Evolutionary conservation across 768 basidiomycete genomes (phyloP).

Genomic region (Suillus brevipes): DNA sequence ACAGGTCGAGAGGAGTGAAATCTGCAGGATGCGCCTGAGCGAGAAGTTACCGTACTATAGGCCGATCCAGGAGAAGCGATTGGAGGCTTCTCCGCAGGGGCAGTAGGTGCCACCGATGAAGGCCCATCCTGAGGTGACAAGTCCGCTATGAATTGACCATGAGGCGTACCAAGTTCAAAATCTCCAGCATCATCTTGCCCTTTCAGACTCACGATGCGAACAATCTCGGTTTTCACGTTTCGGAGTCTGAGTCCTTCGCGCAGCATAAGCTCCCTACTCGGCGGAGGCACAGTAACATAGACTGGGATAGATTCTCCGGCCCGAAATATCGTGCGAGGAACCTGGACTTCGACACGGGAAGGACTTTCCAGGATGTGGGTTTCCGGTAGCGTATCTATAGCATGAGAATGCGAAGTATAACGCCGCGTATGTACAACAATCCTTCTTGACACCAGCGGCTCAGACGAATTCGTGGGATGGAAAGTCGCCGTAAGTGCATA

Average conservation of each 20-base stretch:
- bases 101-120: conserved; percentile 28
- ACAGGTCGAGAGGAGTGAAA: conserved; percentile 79
- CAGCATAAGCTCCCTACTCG: conserved; percentile 62
- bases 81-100: conserved; percentile 32
- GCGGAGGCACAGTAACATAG: conserved; percentile 80
- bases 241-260: conserved; percentile 73
- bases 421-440: conserved; percentile 71
- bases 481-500: conserved; percentile 72
- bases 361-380: conserved; percentile 60
- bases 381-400: conserved; percentile 60
- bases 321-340: conserved; percentile 71
- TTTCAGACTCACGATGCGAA: conserved; percentile 62
- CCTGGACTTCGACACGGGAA: conserved; percentile 64
- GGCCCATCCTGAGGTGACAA: conserved; percentile 29
- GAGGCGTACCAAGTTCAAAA: background rate
- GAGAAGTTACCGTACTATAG: conserved; percentile 58
- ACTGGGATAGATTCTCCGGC: conserved; percentile 76
- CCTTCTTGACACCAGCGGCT: conserved; percentile 49
- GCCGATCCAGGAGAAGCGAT: conserved; percentile 38
- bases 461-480: conserved; percentile 44
- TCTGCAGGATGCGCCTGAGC: conserved; percentile 89
- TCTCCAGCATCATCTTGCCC: conserved; percentile 39
- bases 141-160: background rate
- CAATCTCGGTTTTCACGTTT: conserved; percentile 79
- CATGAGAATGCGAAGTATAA: conserved; percentile 64